Evolutionary conservation across 192 early-diverging fungal species (phyloP).

Genomic region (Umbelopsis sp.): DNA sequence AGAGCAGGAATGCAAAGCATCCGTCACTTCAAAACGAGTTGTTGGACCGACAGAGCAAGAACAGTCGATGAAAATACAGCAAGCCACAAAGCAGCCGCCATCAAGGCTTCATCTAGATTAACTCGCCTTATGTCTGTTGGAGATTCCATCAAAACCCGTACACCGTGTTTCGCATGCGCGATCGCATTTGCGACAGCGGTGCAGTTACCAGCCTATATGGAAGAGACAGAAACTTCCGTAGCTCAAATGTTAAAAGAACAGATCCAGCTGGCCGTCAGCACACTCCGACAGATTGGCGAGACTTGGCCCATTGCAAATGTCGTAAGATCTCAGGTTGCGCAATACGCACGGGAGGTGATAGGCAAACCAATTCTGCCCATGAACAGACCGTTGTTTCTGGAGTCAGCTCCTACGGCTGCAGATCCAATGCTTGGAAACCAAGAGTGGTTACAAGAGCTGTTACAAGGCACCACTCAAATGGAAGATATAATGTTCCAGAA

Average conservation of each 20-base stretch:
- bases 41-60: neutral
- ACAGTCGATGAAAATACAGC: neutral
- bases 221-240: neutral
- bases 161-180: neutral
- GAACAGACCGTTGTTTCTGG: neutral
- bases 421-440: neutral
- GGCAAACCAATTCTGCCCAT: neutral
- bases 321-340: neutral
- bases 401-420: neutral
- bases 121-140: neutral
- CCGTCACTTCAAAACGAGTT: conserved; percentile 1
- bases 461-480: neutral
- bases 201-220: neutral
- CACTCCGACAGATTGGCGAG: neutral
- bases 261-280: neutral
- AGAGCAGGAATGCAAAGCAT: neutral
- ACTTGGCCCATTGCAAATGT: neutral
- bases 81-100: conserved; percentile 1
- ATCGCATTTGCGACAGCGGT: neutral
- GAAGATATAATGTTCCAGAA: neutral
- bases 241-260: neutral
- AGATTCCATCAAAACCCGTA: neutral
- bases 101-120: neutral
- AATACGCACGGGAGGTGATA: conserved; percentile 3
- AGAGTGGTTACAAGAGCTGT: neutral